Evolutionary conservation across 2,329 filamentous ascomycete species (phyloP).

Genomic region (Sporothrix dimorphospora): DNA sequence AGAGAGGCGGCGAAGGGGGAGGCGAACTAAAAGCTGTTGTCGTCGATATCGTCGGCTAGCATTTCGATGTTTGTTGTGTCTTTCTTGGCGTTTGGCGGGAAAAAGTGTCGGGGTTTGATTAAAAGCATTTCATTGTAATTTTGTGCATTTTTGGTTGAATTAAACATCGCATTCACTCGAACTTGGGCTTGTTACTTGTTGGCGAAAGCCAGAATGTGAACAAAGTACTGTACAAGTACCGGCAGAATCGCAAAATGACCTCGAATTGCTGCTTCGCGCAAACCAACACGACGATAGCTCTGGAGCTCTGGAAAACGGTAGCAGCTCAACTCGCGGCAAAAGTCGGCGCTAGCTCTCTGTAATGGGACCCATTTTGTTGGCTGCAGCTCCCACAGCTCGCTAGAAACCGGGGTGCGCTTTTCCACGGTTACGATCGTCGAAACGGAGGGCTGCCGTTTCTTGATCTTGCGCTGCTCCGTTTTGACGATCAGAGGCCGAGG

Average conservation of each 20-base stretch:
- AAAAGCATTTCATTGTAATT: constrained; percentile 6
- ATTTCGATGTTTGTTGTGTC: neutral
- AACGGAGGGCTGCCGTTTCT: neutral
- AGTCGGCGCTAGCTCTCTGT: constrained; percentile 27
- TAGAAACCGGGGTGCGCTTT: constrained; percentile 16
- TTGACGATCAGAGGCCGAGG: neutral
- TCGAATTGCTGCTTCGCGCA: too few species aligned
- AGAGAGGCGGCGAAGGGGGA: constrained; percentile 49
- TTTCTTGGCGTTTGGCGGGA: constrained; percentile 23
- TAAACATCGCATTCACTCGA: neutral
- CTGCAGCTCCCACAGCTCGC: constrained; percentile 22
- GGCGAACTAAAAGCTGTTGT: neutral
- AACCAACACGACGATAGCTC: neutral
- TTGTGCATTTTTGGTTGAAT: neutral
- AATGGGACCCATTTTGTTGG: constrained; percentile 23
- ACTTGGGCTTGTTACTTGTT: neutral
- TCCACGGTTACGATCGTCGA: neutral
- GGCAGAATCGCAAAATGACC: too few species aligned
- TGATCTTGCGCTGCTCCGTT: neutral
- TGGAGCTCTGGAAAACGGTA: neutral
- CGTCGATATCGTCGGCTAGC: neutral
- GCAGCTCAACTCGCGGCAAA: constrained; percentile 22
- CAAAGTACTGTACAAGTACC: too few species aligned
- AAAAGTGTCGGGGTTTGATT: neutral
- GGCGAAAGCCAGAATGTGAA: neutral